Evolutionary conservation across 176 grass and related monocot species (phyloP), one percentile per base, ranked within the genome.

Genomic region (Paspalum notatum): DNA sequence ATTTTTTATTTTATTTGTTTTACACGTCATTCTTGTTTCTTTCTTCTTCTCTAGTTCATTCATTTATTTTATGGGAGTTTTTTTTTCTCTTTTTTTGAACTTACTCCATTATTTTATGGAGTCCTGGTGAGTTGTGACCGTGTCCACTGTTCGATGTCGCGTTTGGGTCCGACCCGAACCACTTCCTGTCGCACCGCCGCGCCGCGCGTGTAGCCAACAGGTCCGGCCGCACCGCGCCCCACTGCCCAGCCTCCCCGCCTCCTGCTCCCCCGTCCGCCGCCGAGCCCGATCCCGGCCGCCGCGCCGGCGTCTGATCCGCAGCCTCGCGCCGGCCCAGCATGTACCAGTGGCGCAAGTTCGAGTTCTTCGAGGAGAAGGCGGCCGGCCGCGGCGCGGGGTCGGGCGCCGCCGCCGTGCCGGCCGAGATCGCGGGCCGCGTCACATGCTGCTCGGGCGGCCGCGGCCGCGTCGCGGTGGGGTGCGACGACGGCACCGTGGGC

Each of bases 311-410:
- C 80, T 26, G 80, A 83, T 78, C 66, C n/a, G 49, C 40, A 12
- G 54, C 72, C 54, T 39, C 55, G 20, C 46, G 64, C 12, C 18
- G 11, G 41, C n/a, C 66, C 47, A 18, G 20, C 83, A 97, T 92
- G 91, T 97, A 94, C 63, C 91, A 97, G 87, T 90, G 89, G 91
- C 85, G 87, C 41, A 97, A 97, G 82, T 97, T 94, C 77, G 91
- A 97, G 85, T 97, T 97, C 68, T 92, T 97, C 83, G 91, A 94
- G 87, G 91, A 92, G 85, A 97, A 97, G 89, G 83, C 88, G 8
- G 75, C 85, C 14, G 91, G 85, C 78, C 56, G 89, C 16, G 49
- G 86, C 14, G 81, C 80, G 79, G 15, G 8, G 1, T 48, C 67
- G 3, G 22, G 43, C 43, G 71, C 86, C 32, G 74, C 86, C 32